Evolutionary conservation across 805 yeast genomes (phyloP), one percentile per base, ranked within the genome.

Genomic region (Candida corydali): DNA sequence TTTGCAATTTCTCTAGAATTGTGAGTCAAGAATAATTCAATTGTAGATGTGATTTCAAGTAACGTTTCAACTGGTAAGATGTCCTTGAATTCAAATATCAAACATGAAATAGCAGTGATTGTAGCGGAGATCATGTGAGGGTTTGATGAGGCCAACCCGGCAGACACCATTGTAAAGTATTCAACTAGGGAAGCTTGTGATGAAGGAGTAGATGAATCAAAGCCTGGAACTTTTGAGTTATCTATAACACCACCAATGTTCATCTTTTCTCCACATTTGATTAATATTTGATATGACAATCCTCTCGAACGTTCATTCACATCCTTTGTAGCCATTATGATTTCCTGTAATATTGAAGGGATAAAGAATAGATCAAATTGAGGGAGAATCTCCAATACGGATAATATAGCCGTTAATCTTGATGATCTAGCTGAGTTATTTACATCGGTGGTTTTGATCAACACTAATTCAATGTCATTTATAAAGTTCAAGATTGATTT

Each of bases 51-150:
- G 29, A 93, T 68, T 54, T 93, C 98, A 44, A 76, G 55, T 29
- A 87, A 63, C 35, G 80, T 67, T 10, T 77, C 82, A 17, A 65
- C 50, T 9, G 79, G 75, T 43, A 93, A 69, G 25, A 69, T 65
- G 37, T 76, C 76, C 50, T 82, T 82, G 64, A 86, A 94, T 61
- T 93, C 97, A 60, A 80, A 91, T 26, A 93, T 71, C 30, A 91
- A 65, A 54, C 96, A 82, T 30, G 95, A 81, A 37, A 91, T 68
- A 0, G 96, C 94, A 5, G 96, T 88, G 49, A 93, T 80, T 29
- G 73, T 51, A n/a, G 98, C 97, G 52, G 96, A 86, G 22, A 93
- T 85, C 96, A 91, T 91, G 64, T 91, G 95, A 24, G 94, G 91
- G 20, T 93, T 76, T 46, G 84, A 81, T 39, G 96, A 96, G 25